Evolutionary conservation across 2,329 filamentous ascomycete species (phyloP).

Genomic region (Trichoderma pleuroti): DNA sequence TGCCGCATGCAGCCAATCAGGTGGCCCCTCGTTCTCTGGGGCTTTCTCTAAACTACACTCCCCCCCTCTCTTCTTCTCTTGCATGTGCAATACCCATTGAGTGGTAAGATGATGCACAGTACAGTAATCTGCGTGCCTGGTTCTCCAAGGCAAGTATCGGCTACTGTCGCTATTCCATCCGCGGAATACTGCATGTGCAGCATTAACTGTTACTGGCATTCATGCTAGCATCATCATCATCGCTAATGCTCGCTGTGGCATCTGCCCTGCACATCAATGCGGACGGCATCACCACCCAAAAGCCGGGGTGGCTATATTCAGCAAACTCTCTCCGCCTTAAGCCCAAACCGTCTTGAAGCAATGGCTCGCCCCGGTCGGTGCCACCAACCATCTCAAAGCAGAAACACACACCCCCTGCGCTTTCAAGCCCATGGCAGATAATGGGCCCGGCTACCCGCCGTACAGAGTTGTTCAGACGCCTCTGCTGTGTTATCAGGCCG

Average conservation of each 20-base stretch:
- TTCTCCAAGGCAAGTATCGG: neutral
- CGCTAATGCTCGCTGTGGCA: neutral
- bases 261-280: neutral
- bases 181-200: neutral
- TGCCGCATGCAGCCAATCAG: neutral
- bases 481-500: constrained; percentile 4
- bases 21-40: neutral
- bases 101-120: neutral
- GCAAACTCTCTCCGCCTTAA: neutral
- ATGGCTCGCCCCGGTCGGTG: neutral
- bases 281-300: neutral
- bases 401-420: neutral
- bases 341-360: neutral
- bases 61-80: neutral
- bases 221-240: neutral
- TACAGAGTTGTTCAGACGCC: constrained; percentile 7
- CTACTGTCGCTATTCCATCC: neutral
- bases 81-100: neutral
- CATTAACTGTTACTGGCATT: neutral
- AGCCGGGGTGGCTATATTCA: neutral
- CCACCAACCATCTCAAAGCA: neutral
- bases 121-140: neutral
- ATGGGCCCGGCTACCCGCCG: neutral
- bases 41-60: neutral
- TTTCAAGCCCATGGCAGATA: neutral